Conservation (phyloP, 169 alveolate species). For the Plasmodium reichenowi region DNA sequence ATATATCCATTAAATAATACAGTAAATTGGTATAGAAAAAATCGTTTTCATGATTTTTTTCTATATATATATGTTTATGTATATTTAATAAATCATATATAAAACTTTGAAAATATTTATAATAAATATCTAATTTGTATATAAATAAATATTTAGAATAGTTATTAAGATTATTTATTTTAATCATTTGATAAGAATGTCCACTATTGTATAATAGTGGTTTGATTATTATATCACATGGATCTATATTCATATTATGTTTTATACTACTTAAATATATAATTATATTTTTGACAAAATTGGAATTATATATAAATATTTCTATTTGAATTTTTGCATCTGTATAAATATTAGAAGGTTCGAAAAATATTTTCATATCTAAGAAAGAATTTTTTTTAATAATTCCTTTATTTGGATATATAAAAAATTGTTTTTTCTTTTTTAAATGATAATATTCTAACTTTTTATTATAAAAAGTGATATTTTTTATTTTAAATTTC, state of each 20-base stretch:
- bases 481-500: conserved; percentile 64
- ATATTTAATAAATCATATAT: conserved; percentile 43
- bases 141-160: conserved; percentile 49
- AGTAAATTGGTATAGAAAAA: conserved; percentile 43
- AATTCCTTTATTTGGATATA: conserved; percentile 43
- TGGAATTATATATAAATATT: conserved; percentile 54
- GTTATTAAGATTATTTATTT: conserved; percentile 23
- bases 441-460: conserved; percentile 65
- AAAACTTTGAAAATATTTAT: conserved; percentile 62
- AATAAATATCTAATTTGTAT: conserved; percentile 39
- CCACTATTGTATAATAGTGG: conserved; percentile 63
- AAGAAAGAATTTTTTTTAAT: conserved; percentile 53
- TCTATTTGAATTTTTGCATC: conserved; percentile 49
- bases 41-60: conserved; percentile 52
- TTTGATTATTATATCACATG: conserved; percentile 24
- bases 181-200: conserved; percentile 17
- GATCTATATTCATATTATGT: conserved; percentile 23
- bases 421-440: conserved; percentile 42
- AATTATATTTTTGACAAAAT: conserved; percentile 35
- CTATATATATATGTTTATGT: conserved; percentile 45
- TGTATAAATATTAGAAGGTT: conserved; percentile 57
- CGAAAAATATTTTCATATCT: conserved; percentile 58
- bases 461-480: conserved; percentile 57
- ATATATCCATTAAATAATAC: conserved; percentile 33
- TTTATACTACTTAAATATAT: conserved; percentile 46